Conservation (phyloP, 176 grass and related monocot species). For the Miscanthus lutarioriparius region DNA sequence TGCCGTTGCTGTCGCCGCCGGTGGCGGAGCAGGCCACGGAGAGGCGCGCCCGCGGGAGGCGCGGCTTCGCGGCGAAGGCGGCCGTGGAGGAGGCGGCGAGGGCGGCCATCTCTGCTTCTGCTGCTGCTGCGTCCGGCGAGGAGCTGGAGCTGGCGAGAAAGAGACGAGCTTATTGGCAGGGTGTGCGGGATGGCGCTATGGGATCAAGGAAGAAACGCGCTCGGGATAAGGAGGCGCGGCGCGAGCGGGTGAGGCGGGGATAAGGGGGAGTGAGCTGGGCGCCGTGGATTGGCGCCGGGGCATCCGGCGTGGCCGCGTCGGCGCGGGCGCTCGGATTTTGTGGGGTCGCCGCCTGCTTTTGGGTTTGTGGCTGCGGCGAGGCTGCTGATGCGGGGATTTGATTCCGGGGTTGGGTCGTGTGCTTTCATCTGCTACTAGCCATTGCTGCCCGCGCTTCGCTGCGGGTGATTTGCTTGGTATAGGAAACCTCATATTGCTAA, state of each 20-base stretch:
- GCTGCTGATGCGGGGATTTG: not conserved
- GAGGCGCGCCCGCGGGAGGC: constrained; percentile 34
- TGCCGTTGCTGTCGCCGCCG: not conserved
- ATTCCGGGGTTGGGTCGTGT: not conserved
- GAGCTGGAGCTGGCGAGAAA: not conserved
- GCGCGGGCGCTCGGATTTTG: constrained; percentile 19
- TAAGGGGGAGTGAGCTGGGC: constrained; percentile 57
- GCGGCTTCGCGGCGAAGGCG: constrained; percentile 51
- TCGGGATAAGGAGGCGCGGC: constrained; percentile 28
- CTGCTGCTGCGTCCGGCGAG: not conserved
- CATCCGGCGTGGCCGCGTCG: constrained; percentile 17
- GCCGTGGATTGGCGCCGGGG: constrained; percentile 7
- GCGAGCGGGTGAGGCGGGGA: constrained; percentile 52
- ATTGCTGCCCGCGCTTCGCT: no score
- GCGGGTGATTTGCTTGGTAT: no score
- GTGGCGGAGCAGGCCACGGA: constrained; percentile 59
- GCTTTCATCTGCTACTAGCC: not conserved
- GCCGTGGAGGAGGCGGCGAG: constrained; percentile 56
- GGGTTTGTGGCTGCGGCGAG: constrained; percentile 19
- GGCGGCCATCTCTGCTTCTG: constrained; percentile 48
- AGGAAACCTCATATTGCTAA: no score
- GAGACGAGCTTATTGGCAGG: not conserved
- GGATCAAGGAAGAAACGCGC: constrained; percentile 9
- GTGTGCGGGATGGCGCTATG: not conserved
- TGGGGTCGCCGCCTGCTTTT: not conserved